Conservation (phyloP, 768 basidiomycete genomes). For the Cystoderma amianthinum region DNA sequence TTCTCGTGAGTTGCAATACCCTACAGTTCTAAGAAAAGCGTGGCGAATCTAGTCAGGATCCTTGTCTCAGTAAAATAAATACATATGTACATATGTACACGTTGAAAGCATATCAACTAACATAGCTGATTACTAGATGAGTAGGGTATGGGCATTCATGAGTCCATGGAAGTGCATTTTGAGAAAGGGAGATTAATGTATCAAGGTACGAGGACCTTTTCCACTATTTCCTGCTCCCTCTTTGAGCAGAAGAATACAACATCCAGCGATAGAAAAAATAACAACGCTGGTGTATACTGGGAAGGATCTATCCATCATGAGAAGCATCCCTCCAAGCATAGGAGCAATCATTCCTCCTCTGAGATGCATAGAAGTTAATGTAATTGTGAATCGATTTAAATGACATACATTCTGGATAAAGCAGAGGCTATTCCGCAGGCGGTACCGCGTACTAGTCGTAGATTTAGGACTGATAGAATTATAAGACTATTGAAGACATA, state of each 20-base stretch:
- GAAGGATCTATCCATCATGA: constrained; percentile 59
- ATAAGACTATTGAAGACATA: too few species aligned
- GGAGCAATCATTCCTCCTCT: constrained; percentile 91
- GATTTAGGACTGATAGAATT: background rate
- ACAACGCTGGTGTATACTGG: constrained; percentile 74
- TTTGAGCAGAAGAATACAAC: constrained; percentile 52
- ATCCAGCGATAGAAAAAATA: constrained; percentile 56
- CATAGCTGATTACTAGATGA: background rate
- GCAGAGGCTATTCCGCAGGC: constrained; percentile 87
- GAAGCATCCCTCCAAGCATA: constrained; percentile 65
- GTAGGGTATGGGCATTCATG: background rate
- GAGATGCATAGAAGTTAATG: constrained; percentile 10
- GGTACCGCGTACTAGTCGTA: constrained; percentile 64
- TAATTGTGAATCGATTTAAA: too few species aligned
- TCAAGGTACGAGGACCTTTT: constrained; percentile 13
- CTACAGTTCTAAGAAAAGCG: too few species aligned
- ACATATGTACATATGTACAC: too few species aligned
- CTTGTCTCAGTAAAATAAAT: too few species aligned
- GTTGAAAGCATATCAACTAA: too few species aligned
- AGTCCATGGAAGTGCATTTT: background rate
- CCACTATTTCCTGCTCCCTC: constrained; percentile 40
- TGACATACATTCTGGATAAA: constrained; percentile 69
- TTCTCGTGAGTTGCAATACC: too few species aligned
- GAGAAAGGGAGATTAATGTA: constrained; percentile 16
- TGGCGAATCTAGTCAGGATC: too few species aligned